phyloP scores from a whole-genome alignment of 495 filamentous ascomycete species.

The Glonium stellatum region DNA sequence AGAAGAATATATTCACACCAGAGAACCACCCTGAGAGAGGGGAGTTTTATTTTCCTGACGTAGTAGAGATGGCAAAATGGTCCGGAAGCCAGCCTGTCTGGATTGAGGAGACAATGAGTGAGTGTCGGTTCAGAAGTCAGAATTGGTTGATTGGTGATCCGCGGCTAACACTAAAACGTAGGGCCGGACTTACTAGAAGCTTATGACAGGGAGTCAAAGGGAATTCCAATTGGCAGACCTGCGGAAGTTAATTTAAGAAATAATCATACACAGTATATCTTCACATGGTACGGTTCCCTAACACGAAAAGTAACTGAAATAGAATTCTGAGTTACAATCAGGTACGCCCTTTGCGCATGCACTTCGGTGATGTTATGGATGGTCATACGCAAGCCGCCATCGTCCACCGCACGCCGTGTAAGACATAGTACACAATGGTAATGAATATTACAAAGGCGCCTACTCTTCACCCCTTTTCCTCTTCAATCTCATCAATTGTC shows the following conservation, averaged over 20 bases:
- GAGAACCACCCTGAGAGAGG: constrained; percentile 72
- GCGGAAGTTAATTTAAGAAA: constrained; percentile 91
- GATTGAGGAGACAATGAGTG: constrained; percentile 95
- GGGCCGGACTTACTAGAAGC: constrained; percentile 69
- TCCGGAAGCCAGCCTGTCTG: constrained; percentile 82
- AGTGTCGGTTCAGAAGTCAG: constrained; percentile 8
- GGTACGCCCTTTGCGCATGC: constrained; percentile 81
- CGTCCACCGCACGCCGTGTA: constrained; percentile 64
- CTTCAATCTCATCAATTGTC: constrained; percentile 31
- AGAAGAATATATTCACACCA: constrained; percentile 96
- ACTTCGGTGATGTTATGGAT: constrained; percentile 94
- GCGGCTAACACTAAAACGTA: constrained; percentile 33
- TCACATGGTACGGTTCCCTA: constrained; percentile 74
- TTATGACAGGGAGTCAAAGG: constrained; percentile 64
- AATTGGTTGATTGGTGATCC: constrained; percentile 5
- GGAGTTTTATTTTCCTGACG: constrained; percentile 93
- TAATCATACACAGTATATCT: constrained; percentile 96
- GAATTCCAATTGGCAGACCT: constrained; percentile 87
- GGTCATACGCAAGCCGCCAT: constrained; percentile 76
- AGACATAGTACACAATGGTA: constrained; percentile 78
- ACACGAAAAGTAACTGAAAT: neutral
- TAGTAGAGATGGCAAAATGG: constrained; percentile 82
- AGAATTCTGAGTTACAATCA: constrained; percentile 34
- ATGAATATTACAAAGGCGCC: constrained; percentile 12
- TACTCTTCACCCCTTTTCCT: constrained; percentile 5